Evolutionary conservation across 2,329 filamentous ascomycete genomes (phyloP).

Genomic region (Claviceps arundinis): DNA sequence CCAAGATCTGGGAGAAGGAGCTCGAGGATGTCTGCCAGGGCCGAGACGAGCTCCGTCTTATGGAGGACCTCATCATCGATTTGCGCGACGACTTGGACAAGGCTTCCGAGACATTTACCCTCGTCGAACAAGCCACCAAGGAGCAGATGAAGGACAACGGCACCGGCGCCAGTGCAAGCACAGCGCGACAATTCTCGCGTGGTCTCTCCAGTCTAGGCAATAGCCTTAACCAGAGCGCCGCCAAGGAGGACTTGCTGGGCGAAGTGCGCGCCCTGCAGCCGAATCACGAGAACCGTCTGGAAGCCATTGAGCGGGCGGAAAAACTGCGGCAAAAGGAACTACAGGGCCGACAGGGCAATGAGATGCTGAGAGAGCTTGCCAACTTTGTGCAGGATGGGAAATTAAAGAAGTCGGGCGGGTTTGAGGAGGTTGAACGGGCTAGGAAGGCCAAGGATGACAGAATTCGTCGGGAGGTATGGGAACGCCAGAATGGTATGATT

Average conservation of each 20-base stretch:
- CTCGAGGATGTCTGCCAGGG: constrained; percentile 92
- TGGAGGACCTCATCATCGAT: constrained; percentile 89
- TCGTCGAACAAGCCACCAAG: constrained; percentile 97
- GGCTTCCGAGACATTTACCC: constrained; percentile 79
- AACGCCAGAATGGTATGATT: constrained; percentile 46
- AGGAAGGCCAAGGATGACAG: constrained; percentile 76
- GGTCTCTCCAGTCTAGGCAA: constrained; percentile 40
- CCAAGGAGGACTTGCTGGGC: constrained; percentile 81
- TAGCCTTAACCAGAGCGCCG: constrained; percentile 57
- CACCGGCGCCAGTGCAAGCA: constrained; percentile 33
- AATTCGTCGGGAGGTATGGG: constrained; percentile 68
- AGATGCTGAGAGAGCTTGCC: constrained; percentile 72
- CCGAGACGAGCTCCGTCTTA: constrained; percentile 84
- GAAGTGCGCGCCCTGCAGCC: constrained; percentile 89
- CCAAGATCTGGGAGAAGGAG: constrained; percentile 98
- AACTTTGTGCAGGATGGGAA: constrained; percentile 80
- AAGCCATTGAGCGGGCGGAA: constrained; percentile 95
- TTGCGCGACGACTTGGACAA: constrained; percentile 92
- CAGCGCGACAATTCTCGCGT: constrained; percentile 42
- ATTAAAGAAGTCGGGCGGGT: constrained; percentile 88
- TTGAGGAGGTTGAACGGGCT: constrained; percentile 83
- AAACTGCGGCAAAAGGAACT: constrained; percentile 83
- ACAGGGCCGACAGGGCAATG: constrained; percentile 58
- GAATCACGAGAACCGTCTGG: constrained; percentile 84
- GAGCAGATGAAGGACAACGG: constrained; percentile 76